Evolutionary conservation across 495 filamentous ascomycete genomes (phyloP).

Genomic region (Penicillium malachiteum): DNA sequence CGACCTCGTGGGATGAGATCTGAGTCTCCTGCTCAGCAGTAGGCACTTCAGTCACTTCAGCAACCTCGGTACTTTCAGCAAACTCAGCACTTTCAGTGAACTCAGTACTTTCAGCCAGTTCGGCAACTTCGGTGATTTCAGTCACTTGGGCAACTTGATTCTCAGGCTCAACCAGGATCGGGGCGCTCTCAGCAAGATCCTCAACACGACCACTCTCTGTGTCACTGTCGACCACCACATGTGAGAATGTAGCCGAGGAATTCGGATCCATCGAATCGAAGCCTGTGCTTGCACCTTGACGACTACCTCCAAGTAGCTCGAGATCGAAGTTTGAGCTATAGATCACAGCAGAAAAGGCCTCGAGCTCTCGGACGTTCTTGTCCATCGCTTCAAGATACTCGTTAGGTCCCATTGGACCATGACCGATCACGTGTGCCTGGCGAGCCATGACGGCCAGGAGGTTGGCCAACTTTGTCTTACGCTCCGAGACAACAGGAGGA

Average conservation of each 20-base stretch:
- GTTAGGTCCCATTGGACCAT: constrained; percentile 65
- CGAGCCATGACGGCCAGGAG: constrained; percentile 81
- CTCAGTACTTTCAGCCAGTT: background rate
- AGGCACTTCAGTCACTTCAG: background rate
- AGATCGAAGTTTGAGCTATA: constrained; percentile 91
- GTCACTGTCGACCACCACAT: constrained; percentile 27
- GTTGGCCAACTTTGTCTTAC: constrained; percentile 80
- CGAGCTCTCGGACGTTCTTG: constrained; percentile 71
- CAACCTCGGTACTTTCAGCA: background rate
- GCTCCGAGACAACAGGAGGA: constrained; percentile 29
- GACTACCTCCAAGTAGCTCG: constrained; percentile 42
- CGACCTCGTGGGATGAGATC: constrained; percentile 3
- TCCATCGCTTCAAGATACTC: constrained; percentile 88
- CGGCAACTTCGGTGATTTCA: background rate
- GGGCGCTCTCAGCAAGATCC: constrained; percentile 11
- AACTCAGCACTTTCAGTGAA: background rate
- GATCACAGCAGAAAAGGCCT: constrained; percentile 90
- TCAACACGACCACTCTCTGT: background rate
- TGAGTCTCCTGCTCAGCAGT: background rate
- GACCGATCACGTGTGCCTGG: constrained; percentile 87
- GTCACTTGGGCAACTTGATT: background rate
- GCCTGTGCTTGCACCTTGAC: constrained; percentile 12
- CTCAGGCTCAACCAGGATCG: constrained; percentile 12
- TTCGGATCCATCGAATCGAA: constrained; percentile 13
- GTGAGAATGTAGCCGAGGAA: constrained; percentile 25